A percentile compares a stretch with the other conserved stretches of the same genome.
phyloP scores from a whole-genome alignment of 2,329 filamentous ascomycete genomes.

The Colletotrichum sansevieriae region DNA sequence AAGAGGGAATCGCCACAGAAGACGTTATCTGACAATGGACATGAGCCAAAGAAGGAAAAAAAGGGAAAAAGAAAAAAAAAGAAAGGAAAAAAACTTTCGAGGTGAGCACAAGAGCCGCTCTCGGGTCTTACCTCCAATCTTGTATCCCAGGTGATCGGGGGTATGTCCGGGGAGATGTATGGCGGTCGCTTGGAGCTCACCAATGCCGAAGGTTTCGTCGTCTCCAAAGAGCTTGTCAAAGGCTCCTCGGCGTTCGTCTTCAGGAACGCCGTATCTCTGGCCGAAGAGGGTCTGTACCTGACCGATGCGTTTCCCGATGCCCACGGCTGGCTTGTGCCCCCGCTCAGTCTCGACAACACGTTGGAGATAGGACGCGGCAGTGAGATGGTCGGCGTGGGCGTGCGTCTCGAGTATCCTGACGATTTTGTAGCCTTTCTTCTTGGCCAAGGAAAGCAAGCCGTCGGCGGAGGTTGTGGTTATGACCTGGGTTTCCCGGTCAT shows the following conservation, averaged over 20 bases:
- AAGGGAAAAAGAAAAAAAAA: too few species aligned
- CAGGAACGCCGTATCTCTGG: slow-evolving; percentile 59
- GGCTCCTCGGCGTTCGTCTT: slow-evolving; percentile 56
- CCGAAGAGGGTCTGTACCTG: slow-evolving; percentile 65
- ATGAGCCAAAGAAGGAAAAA: slow-evolving; percentile 8
- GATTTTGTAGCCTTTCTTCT: slow-evolving; percentile 61
- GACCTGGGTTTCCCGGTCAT: slow-evolving; percentile 55
- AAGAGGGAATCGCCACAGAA: slow-evolving; percentile 69
- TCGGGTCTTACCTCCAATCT: slow-evolving; percentile 58
- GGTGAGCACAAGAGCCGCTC: background rate
- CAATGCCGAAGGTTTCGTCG: slow-evolving; percentile 65
- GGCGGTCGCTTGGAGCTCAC: slow-evolving; percentile 58
- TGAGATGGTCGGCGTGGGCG: slow-evolving; percentile 71
- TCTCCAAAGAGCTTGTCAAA: slow-evolving; percentile 69
- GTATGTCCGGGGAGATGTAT: slow-evolving; percentile 72
- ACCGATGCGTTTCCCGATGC: slow-evolving; percentile 68
- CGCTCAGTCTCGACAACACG: slow-evolving; percentile 53
- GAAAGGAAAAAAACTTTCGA: background rate
- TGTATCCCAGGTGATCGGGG: slow-evolving; percentile 71
- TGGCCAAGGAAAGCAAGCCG: slow-evolving; percentile 58
- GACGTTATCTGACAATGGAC: slow-evolving; percentile 52
- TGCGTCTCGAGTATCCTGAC: slow-evolving; percentile 72
- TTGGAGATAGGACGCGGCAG: slow-evolving; percentile 70
- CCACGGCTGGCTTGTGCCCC: slow-evolving; percentile 56
- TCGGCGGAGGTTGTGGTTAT: slow-evolving; percentile 68